Conservation (phyloP, 1,284 basidiomycete genomes). For the Dichomitus squalens region DNA sequence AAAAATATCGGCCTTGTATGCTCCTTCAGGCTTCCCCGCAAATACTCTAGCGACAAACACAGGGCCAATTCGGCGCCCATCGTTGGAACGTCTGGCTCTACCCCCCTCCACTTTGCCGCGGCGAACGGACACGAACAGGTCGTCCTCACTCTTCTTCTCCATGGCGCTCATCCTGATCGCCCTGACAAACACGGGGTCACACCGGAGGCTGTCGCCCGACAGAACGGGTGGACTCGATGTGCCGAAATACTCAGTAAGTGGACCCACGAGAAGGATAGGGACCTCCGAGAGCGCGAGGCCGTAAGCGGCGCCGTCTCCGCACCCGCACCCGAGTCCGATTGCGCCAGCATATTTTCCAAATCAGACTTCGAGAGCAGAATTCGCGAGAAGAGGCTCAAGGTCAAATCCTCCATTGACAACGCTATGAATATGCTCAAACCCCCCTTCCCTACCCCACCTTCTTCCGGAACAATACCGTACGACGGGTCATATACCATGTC, state of each 20-base stretch:
- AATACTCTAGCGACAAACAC: conserved; percentile 74
- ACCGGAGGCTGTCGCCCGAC: conserved; percentile 70
- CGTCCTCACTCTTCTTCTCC: conserved; percentile 75
- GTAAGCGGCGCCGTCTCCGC: conserved; percentile 3
- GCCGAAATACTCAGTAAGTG: conserved; percentile 59
- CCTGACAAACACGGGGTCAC: conserved; percentile 88
- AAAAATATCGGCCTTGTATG: too few relatives aligned
- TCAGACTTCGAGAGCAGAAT: conserved; percentile 36
- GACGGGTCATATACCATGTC: conserved; percentile 25
- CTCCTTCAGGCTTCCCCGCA: conserved; percentile 64
- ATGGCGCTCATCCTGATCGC: conserved; percentile 77
- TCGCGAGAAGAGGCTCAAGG: conserved; percentile 47
- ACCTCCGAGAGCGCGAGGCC: conserved; percentile 43
- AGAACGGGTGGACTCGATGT: conserved; percentile 68
- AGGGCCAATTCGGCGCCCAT: conserved; percentile 65
- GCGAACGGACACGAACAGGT: conserved; percentile 85
- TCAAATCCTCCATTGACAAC: conserved; percentile 67
- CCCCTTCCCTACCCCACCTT: conserved; percentile 31
- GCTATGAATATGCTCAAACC: conserved; percentile 57
- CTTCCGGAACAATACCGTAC: conserved; percentile 2
- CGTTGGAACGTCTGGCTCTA: conserved; percentile 83
- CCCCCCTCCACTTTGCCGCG: conserved; percentile 92
- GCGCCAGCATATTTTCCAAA: background rate
- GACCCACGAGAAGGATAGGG: conserved; percentile 60
- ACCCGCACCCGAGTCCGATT: conserved; percentile 23